A percentile compares a stretch with the other conserved stretches of the same genome.
These are phyloP conservation scores for Linum usitatissimum DNA, from an alignment of 345 rosid genomes.

Conservation along the genomic window DNA sequence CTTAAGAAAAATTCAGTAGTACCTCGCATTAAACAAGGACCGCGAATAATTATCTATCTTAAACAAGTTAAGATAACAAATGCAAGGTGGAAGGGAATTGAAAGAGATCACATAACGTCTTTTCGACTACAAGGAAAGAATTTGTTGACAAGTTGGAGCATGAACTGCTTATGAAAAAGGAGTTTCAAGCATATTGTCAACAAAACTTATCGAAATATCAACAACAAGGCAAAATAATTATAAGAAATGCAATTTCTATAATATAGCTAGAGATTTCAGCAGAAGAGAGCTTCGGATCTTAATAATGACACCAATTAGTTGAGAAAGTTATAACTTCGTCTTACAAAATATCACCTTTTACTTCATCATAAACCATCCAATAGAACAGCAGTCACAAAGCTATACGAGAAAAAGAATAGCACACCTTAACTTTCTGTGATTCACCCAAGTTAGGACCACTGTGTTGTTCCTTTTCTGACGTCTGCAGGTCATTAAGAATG, in stretches of 20 bases:
- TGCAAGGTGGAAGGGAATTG: neutral
- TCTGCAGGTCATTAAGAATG: conserved; percentile 29
- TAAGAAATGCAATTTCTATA: neutral
- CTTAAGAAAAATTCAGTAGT: neutral
- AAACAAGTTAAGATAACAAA: neutral
- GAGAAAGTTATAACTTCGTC: neutral
- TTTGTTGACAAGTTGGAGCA: neutral
- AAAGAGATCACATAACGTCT: neutral
- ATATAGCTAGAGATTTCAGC: neutral
- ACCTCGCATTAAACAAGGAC: neutral
- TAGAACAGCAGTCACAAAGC: conserved; percentile 5
- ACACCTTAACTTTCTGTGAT: conserved; percentile 40
- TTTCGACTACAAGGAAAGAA: neutral
- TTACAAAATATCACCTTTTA: neutral
- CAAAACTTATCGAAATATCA: neutral
- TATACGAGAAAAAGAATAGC: conserved; percentile 12
- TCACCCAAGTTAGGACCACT: conserved; percentile 27
- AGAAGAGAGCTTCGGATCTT: neutral
- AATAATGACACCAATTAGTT: neutral
- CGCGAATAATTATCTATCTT: neutral
- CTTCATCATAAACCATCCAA: neutral
- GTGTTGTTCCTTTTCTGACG: conserved; percentile 35
- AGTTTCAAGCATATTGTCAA: neutral
- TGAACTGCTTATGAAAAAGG: neutral
- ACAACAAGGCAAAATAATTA: neutral